A percentile compares a stretch with the other conserved stretches of the same genome.
phyloP scores from a whole-genome alignment of 2,329 filamentous ascomycete species.

The Aspergillus texensis region DNA sequence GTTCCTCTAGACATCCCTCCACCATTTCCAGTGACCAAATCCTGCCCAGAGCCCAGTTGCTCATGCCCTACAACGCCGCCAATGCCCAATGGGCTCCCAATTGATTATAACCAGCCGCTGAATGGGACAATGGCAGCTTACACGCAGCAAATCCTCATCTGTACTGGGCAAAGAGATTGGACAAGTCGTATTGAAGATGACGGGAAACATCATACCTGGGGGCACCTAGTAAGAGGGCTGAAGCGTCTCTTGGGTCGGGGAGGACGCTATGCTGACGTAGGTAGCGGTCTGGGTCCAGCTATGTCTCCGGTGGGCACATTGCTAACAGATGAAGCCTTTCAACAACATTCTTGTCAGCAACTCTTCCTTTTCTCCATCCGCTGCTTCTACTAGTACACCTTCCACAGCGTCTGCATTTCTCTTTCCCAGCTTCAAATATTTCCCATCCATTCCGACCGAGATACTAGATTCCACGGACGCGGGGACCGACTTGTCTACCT shows the following conservation, averaged over 20 bases:
- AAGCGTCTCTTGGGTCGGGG: slow-evolving; percentile 68
- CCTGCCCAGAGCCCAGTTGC: slow-evolving; percentile 77
- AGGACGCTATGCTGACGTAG: slow-evolving; percentile 66
- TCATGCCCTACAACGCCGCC: slow-evolving; percentile 72
- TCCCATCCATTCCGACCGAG: slow-evolving; percentile 69
- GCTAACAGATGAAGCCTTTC: slow-evolving; percentile 65
- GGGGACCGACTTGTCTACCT: slow-evolving; percentile 42
- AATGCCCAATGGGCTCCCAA: slow-evolving; percentile 69
- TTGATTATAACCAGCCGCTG: slow-evolving; percentile 71
- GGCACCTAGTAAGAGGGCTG: slow-evolving; percentile 63
- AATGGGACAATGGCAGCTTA: slow-evolving; percentile 79
- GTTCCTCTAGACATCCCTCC: slow-evolving; percentile 40
- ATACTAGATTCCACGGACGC: slow-evolving; percentile 46
- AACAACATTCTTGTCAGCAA: slow-evolving; percentile 78
- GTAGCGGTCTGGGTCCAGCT: slow-evolving; percentile 12
- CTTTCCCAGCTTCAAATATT: slow-evolving; percentile 80
- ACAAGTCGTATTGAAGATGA: slow-evolving; percentile 82
- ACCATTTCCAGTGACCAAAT: slow-evolving; percentile 51
- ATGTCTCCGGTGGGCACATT: neutral
- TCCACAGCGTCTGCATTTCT: slow-evolving; percentile 66
- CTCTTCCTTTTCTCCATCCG: slow-evolving; percentile 69
- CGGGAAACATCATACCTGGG: slow-evolving; percentile 53
- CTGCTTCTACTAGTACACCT: slow-evolving; percentile 25
- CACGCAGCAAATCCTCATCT: slow-evolving; percentile 79
- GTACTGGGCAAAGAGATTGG: slow-evolving; percentile 81